Evolutionary conservation across 257 asterid genomes (phyloP).

Genomic region (Petunia axillaris): DNA sequence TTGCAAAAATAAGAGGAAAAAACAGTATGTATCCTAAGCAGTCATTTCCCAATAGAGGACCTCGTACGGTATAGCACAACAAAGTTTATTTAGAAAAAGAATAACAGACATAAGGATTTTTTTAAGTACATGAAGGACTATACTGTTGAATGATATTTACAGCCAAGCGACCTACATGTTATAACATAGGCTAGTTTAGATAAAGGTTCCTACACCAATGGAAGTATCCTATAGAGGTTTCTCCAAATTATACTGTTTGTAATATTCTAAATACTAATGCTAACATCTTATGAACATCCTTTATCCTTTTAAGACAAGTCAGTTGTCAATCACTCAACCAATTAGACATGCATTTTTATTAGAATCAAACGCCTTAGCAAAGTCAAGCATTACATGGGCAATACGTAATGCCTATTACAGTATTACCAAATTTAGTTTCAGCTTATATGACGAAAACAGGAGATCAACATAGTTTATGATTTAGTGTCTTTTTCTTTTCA

Average conservation of each 20-base stretch:
- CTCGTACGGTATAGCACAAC: background rate
- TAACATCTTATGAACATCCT: background rate
- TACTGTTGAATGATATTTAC: too few species aligned
- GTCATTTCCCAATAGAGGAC: slow-evolving; percentile 3
- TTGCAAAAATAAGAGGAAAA: slow-evolving; percentile 3
- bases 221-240: background rate
- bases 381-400: background rate
- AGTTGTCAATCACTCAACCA: background rate
- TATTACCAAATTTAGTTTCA: too few species aligned
- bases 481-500: background rate
- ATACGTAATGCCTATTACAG: background rate
- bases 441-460: background rate
- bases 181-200: background rate
- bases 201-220: background rate
- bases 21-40: background rate
- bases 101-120: background rate
- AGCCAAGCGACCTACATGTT: background rate
- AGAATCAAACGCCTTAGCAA: background rate
- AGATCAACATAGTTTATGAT: background rate
- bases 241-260: slow-evolving; percentile 2
- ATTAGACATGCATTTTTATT: background rate
- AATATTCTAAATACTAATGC: background rate
- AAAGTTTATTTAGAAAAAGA: background rate
- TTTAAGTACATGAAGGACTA: background rate
- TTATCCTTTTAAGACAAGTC: slow-evolving; percentile 1